Evolutionary conservation across 495 filamentous ascomycete genomes (phyloP).

Genomic region (Opeltia flavorubescens): DNA sequence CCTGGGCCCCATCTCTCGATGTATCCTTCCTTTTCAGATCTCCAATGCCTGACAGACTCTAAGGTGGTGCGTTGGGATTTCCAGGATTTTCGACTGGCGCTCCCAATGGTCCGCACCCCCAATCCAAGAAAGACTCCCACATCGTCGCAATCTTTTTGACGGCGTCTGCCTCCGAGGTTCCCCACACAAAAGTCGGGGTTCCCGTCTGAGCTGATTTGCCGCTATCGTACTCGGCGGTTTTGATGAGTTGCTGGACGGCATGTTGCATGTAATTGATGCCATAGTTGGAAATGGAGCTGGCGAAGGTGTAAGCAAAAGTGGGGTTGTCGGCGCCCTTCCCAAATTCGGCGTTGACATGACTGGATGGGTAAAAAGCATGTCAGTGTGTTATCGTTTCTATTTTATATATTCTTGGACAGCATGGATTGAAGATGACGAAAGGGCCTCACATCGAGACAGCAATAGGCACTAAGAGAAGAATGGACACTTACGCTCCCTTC

Average conservation of each 20-base stretch:
- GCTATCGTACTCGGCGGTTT: neutral
- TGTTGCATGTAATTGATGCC: neutral
- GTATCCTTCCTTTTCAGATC: too few species aligned
- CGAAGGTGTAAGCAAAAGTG: conserved; percentile 1
- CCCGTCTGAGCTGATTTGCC: neutral
- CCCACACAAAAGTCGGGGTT: neutral
- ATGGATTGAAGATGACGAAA: neutral
- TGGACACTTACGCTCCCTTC: conserved; percentile 3
- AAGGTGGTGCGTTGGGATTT: conserved; percentile 2
- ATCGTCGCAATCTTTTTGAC: neutral
- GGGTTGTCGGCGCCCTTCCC: neutral
- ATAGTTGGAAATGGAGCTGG: neutral
- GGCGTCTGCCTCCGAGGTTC: neutral
- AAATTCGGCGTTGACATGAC: conserved; percentile 4
- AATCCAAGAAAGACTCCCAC: neutral
- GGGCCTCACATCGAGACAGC: neutral
- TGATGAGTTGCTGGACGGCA: neutral
- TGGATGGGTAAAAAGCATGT: neutral
- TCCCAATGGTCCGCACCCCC: neutral
- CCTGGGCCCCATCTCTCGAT: too few species aligned
- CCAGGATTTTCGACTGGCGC: neutral
- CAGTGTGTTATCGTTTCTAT: neutral
- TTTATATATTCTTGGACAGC: neutral
- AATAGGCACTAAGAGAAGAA: too few species aligned
- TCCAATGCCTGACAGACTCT: too few species aligned